Evolutionary conservation across 1,139 yeast genomes (phyloP).

Genomic region (Petasospora fabianii): DNA sequence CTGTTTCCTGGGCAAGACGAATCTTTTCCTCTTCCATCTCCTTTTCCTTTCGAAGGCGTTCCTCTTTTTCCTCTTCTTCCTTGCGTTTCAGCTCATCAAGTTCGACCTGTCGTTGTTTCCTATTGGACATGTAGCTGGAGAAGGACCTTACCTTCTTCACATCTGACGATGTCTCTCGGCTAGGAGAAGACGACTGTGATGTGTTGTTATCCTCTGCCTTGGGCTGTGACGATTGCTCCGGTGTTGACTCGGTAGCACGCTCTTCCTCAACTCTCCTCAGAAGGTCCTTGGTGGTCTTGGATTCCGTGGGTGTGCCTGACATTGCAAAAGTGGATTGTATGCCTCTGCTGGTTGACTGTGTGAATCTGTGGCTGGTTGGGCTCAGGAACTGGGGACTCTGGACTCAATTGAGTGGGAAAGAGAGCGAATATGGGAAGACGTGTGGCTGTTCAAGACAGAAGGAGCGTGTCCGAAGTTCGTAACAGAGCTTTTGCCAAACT

Average conservation of each 20-base stretch:
- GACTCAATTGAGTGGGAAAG: too few species aligned
- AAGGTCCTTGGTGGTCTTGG: conserved; percentile 11
- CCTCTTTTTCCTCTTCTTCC: conserved; percentile 4
- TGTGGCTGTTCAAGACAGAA: too few species aligned
- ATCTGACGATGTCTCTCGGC: not conserved
- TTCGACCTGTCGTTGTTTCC: conserved; percentile 11
- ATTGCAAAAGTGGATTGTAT: too few species aligned
- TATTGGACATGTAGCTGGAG: conserved; percentile 12
- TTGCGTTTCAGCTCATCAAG: conserved; percentile 9
- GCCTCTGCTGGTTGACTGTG: too few species aligned
- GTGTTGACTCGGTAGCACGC: conserved; percentile 2
- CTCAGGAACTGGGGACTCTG: too few species aligned
- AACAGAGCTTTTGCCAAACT: too few species aligned
- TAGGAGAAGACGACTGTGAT: not conserved
- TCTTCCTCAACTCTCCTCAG: conserved; percentile 13
- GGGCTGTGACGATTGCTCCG: not conserved
- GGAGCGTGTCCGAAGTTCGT: too few species aligned
- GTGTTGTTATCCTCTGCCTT: not conserved
- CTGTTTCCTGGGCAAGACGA: conserved; percentile 1
- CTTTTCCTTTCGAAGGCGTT: conserved; percentile 1
- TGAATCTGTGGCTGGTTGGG: too few species aligned
- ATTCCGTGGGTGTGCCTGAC: not conserved
- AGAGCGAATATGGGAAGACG: too few species aligned
- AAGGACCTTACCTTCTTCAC: conserved; percentile 11
- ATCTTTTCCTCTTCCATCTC: conserved; percentile 1